Conservation (phyloP, 2,329 filamentous ascomycete genomes). For the Pseudocercospora macadamiae region DNA sequence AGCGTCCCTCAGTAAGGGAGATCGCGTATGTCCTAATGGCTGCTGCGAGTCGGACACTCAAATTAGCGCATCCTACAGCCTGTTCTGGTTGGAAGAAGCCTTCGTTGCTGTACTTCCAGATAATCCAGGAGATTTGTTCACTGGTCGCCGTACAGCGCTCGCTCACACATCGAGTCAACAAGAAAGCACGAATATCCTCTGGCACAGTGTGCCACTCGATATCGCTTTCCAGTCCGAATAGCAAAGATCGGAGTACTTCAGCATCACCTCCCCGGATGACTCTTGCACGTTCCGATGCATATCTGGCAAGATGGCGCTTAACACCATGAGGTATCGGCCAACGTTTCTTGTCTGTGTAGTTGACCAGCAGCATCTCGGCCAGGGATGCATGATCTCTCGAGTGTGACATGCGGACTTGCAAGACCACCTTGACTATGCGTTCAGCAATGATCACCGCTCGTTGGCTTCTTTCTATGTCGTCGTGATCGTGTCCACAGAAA, state of each 20-base stretch:
- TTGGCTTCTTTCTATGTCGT: neutral
- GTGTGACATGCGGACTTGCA: slow-evolving; percentile 2
- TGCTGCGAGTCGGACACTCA: neutral
- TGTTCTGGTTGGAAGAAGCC: slow-evolving; percentile 3
- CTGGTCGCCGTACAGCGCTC: neutral
- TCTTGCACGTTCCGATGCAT: neutral
- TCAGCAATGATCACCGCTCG: slow-evolving; percentile 25
- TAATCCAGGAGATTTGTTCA: slow-evolving; percentile 3
- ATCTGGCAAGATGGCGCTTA: slow-evolving; percentile 1
- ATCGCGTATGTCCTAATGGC: slow-evolving; percentile 7
- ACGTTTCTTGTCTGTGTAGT: neutral
- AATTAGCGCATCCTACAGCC: slow-evolving; percentile 6
- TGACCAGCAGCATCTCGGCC: slow-evolving; percentile 4
- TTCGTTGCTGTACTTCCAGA: slow-evolving; percentile 3
- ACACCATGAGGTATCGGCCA: neutral
- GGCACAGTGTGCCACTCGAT: slow-evolving; percentile 57
- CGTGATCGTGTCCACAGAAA: slow-evolving; percentile 19
- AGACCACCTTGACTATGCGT: slow-evolving; percentile 32
- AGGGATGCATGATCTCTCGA: slow-evolving; percentile 7
- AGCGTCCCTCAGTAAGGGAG: neutral
- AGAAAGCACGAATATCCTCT: slow-evolving; percentile 48
- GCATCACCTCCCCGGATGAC: slow-evolving; percentile 1
- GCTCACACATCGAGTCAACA: slow-evolving; percentile 40
- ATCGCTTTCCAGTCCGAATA: slow-evolving; percentile 53
- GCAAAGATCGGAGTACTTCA: slow-evolving; percentile 44